Conservation (phyloP, 495 filamentous ascomycete species). For the Aspergillus wentii region DNA sequence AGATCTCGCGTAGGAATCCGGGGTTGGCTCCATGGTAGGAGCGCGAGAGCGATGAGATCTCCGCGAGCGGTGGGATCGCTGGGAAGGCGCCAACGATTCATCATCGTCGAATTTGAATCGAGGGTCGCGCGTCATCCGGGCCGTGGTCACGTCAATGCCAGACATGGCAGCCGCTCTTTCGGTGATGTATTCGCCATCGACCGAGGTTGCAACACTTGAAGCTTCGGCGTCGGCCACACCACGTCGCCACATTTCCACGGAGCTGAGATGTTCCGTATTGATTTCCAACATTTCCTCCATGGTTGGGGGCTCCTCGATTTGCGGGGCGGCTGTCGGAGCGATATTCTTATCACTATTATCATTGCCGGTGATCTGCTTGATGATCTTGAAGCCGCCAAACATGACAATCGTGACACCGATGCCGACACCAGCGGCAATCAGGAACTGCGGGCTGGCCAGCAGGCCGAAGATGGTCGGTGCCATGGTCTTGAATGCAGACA, state of each 20-base stretch:
- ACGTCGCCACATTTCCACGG: slow-evolving; percentile 79
- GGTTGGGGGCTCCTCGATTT: slow-evolving; percentile 12
- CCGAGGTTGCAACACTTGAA: slow-evolving; percentile 57
- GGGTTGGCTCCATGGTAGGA: slow-evolving; percentile 14
- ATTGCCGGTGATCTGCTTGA: slow-evolving; percentile 68
- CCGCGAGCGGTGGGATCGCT: slow-evolving; percentile 35
- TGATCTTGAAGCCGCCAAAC: slow-evolving; percentile 93
- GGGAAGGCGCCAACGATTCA: slow-evolving; percentile 29
- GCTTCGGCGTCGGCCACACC: slow-evolving; percentile 70
- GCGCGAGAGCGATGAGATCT: slow-evolving; percentile 5
- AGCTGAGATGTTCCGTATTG: slow-evolving; percentile 51
- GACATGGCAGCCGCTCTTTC: slow-evolving; percentile 63
- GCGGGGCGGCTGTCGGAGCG: slow-evolving; percentile 1
- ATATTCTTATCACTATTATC: slow-evolving; percentile 16
- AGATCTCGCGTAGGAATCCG: slow-evolving; percentile 14
- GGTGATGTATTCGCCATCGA: slow-evolving; percentile 84
- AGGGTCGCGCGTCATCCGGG: slow-evolving; percentile 26
- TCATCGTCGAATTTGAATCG: slow-evolving; percentile 39
- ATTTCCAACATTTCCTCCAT: slow-evolving; percentile 58
- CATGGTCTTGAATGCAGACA: slow-evolving; percentile 67
- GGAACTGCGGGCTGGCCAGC: slow-evolving; percentile 84
- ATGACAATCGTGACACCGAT: slow-evolving; percentile 89
- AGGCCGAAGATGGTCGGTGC: slow-evolving; percentile 83
- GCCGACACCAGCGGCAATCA: slow-evolving; percentile 85
- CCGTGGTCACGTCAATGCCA: slow-evolving; percentile 40